A percentile compares a stretch with the other conserved stretches of the same genome.
Conservation (phyloP, 208 protist species). For the Trypanosoma conorhini region DNA sequence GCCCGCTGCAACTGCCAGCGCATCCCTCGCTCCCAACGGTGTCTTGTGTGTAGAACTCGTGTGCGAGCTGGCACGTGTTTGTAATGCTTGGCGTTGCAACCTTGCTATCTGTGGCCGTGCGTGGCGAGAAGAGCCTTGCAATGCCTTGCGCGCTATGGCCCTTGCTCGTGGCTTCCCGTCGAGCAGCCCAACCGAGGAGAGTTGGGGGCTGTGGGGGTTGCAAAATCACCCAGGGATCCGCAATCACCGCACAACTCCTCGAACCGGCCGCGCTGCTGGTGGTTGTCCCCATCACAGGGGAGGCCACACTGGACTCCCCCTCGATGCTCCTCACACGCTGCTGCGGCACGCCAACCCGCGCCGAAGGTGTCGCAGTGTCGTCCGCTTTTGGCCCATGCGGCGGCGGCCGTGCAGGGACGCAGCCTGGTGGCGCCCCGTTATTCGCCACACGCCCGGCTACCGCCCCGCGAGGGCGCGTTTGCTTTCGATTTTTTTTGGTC, state of each 20-base stretch:
- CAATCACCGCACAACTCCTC: not conserved
- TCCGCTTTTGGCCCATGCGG: not conserved
- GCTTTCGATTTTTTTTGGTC: not conserved
- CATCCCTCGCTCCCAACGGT: not conserved
- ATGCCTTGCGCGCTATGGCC: not conserved
- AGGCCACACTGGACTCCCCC: not conserved
- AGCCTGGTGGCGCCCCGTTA: not conserved
- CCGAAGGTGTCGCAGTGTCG: not conserved
- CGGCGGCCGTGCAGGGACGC: not conserved
- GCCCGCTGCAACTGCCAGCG: not conserved
- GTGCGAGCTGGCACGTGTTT: not conserved
- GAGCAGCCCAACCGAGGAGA: not conserved
- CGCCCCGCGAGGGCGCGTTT: not conserved
- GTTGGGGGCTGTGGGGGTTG: not conserved
- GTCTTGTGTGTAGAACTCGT: not conserved
- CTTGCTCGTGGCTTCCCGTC: not conserved
- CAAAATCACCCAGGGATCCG: not conserved
- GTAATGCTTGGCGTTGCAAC: not conserved
- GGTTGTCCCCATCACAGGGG: not conserved
- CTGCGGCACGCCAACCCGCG: not conserved
- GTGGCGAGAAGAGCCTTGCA: not conserved
- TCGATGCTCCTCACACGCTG: slow-evolving; percentile 7
- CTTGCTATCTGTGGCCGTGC: not conserved
- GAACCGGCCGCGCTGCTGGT: not conserved
- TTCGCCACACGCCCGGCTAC: not conserved